Evolutionary conservation across 1,284 basidiomycete species (phyloP).

Genomic region (Sanguinoderma infundibulare): DNA sequence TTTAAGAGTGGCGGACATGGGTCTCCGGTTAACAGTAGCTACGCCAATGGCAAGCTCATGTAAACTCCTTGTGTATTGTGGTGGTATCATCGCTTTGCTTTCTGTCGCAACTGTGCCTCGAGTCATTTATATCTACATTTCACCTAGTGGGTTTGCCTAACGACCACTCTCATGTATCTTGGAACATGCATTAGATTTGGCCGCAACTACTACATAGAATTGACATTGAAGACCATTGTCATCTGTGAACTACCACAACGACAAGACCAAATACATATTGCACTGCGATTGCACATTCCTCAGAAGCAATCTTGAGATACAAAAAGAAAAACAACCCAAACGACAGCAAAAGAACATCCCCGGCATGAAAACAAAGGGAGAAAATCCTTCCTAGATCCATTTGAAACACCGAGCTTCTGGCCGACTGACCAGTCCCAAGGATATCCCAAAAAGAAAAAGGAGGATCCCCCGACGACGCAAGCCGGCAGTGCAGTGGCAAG

Average conservation of each 20-base stretch:
- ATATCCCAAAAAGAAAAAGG: constrained; percentile 20
- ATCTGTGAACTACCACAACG: too few relatives aligned
- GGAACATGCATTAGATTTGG: too few relatives aligned
- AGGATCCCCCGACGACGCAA: constrained; percentile 29
- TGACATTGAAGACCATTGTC: too few relatives aligned
- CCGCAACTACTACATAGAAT: too few relatives aligned
- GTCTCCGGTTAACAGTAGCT: constrained; percentile 39
- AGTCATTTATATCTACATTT: constrained; percentile 17
- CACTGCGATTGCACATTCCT: too few relatives aligned
- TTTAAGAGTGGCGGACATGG: constrained; percentile 52
- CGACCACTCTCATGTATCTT: too few relatives aligned
- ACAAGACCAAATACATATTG: too few relatives aligned
- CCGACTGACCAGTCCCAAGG: constrained; percentile 21
- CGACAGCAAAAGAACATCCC: neutral
- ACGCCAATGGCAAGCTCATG: constrained; percentile 51
- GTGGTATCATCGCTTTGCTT: constrained; percentile 9
- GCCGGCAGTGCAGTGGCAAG: constrained; percentile 28
- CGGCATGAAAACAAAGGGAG: neutral
- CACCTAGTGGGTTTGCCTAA: too few relatives aligned
- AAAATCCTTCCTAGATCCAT: constrained; percentile 13
- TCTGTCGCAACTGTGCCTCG: constrained; percentile 1
- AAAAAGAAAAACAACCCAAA: neutral
- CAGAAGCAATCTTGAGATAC: neutral
- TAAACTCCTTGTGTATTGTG: constrained; percentile 33
- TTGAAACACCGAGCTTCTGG: constrained; percentile 18